phyloP scores from a whole-genome alignment of 2,329 filamentous ascomycete genomes.

The Botrytis galanthina region DNA sequence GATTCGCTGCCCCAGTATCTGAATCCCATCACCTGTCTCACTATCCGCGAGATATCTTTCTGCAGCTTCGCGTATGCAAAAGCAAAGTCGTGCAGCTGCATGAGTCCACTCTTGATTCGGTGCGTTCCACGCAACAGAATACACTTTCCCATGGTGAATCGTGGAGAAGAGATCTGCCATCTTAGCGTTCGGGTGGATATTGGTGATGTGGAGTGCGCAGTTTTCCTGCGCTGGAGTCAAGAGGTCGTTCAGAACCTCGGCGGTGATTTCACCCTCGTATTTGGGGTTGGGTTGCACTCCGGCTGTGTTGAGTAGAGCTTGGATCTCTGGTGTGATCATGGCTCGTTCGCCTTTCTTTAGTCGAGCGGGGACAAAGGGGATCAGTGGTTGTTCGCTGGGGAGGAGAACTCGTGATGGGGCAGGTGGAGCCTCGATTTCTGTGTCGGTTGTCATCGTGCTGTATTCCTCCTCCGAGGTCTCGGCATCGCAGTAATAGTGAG shows the following conservation, averaged over 20 bases:
- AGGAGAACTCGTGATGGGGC: not conserved
- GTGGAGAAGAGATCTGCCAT: conserved; percentile 4
- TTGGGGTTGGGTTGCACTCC: conserved; percentile 7
- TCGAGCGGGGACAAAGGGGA: not conserved
- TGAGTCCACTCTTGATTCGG: not conserved
- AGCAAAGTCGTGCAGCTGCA: conserved; percentile 10
- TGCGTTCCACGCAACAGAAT: not conserved
- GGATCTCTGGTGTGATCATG: not conserved
- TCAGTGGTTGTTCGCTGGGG: not conserved
- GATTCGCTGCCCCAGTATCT: conserved; percentile 18
- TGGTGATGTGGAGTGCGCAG: conserved; percentile 8
- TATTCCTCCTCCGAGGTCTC: not conserved
- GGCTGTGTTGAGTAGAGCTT: not conserved
- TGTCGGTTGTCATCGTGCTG: not conserved
- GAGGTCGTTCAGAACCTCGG: not conserved
- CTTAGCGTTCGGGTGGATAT: not conserved
- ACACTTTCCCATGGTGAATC: conserved; percentile 10
- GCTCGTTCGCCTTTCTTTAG: not conserved
- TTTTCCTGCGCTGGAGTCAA: not conserved
- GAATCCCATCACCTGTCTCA: conserved; percentile 15
- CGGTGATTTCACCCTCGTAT: conserved; percentile 13
- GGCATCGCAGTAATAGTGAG: not conserved
- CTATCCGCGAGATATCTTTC: not conserved
- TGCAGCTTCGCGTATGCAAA: conserved; percentile 11
- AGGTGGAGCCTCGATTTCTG: not conserved